Base-by-base conservation (phyloP, 2,329 filamentous ascomycete genomes). In the Ustulina deusta region DNA sequence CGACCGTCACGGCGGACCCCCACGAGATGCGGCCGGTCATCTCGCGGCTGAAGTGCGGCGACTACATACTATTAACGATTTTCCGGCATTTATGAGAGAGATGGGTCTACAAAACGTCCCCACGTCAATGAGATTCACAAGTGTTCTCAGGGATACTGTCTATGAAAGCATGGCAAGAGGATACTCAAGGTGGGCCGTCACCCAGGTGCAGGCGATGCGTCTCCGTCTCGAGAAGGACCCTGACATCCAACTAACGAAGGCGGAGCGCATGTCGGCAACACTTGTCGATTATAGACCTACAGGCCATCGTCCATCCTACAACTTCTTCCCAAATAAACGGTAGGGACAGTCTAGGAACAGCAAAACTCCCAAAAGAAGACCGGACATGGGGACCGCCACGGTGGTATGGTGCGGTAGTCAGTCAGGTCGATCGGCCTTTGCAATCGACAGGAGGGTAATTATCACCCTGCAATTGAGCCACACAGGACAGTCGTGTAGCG, bases 1-100 rank as follows among this genome's bases (percentile, higher is more conserved):
- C 73, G 74, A 78, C 7, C 78, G 79, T 2, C 82, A 85, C 64
- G 83, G 84, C 38, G 82, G 79, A 1, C 83, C 84, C 2, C 82
- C 83, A 0, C 69, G 69, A 1, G 81, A 81, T 2, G 76, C 80
- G 0, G 81, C 83, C 0, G 76, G 77, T 15, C 60, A 56, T 2
- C 78, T 86, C 44, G 80, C 83, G 0, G 71, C 79, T n/a, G 77
- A 80, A 3, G 82, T 85, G 61, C 81, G 81, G 25, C 76, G 78
- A 2, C 80, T 86, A 22, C 81, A 82, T 66, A 69, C 74, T 0
- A 78, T 86, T 52, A 69, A 80, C 44, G 73, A 76, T 34, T 86
- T 85, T 66, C 77, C 79, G 1, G 73, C 75, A 2, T 85, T 86
- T 62, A 66, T 85, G 34, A 57, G 40, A 0, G 77, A 77, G 38